Evolutionary conservation across 1,284 basidiomycete species (phyloP).

Genomic region (Singerocomus inundabilis): DNA sequence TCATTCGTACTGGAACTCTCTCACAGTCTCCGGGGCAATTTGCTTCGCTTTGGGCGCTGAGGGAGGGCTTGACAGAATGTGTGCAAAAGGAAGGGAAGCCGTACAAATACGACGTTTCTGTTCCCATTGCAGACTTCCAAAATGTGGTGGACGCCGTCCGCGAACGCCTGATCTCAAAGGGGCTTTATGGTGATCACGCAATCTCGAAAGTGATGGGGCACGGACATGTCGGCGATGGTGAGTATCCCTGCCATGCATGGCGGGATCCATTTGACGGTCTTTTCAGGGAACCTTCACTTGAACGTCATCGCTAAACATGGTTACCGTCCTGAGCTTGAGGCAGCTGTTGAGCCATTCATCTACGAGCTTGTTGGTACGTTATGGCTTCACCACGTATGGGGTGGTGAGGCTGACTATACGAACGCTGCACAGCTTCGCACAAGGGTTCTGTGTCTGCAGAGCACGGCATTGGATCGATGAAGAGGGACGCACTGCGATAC

Average conservation of each 20-base stretch:
- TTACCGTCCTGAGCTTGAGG: conserved; percentile 84
- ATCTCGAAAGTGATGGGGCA: conserved; percentile 89
- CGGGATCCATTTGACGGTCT: conserved; percentile 2
- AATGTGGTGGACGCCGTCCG: conserved; percentile 83
- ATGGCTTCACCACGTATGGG: not conserved
- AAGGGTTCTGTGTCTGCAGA: conserved; percentile 95
- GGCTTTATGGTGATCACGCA: conserved; percentile 68
- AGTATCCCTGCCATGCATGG: conserved; percentile 26
- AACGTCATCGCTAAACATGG: conserved; percentile 83
- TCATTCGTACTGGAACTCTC: conserved; percentile 90
- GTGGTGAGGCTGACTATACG: conserved; percentile 3
- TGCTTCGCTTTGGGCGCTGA: conserved; percentile 86
- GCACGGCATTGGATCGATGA: conserved; percentile 95
- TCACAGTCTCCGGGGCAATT: conserved; percentile 93
- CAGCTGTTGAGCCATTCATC: conserved; percentile 90
- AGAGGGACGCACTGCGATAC: conserved; percentile 88
- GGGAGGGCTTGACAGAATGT: conserved; percentile 94
- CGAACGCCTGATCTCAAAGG: conserved; percentile 70
- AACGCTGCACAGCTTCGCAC: conserved; percentile 48
- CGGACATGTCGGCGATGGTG: conserved; percentile 96
- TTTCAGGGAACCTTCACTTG: conserved; percentile 86
- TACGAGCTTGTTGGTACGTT: conserved; percentile 86
- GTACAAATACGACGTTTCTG: conserved; percentile 97
- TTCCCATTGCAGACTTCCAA: conserved; percentile 90
- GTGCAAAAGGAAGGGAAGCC: conserved; percentile 92